phyloP scores from a whole-genome alignment of 2,329 filamentous ascomycete genomes.

The Aspergillus udagawae region DNA sequence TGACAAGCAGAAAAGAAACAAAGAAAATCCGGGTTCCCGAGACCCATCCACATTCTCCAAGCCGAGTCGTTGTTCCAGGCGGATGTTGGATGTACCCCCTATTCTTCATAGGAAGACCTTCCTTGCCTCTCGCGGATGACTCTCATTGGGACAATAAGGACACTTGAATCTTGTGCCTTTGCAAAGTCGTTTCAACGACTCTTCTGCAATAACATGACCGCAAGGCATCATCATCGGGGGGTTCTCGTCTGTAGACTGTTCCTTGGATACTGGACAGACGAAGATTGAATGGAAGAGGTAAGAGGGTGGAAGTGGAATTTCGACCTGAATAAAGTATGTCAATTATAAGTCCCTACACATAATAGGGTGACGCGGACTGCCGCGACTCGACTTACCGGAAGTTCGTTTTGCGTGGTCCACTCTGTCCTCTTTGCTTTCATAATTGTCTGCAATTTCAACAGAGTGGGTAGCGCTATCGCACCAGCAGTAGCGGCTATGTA shows the following conservation, averaged over 20 bases:
- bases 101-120: conserved; percentile 61
- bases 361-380: not conserved
- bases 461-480: conserved; percentile 80
- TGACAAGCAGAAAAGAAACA: not conserved
- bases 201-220: conserved; percentile 86
- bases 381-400: conserved; percentile 63
- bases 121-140: conserved; percentile 69
- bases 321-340: conserved; percentile 43
- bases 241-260: conserved; percentile 88
- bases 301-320: conserved; percentile 60
- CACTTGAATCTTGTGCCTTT: conserved; percentile 87
- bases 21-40: not conserved
- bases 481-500: conserved; percentile 92
- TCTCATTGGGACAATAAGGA: conserved; percentile 89
- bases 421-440: conserved; percentile 87
- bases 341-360: not conserved
- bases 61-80: not conserved
- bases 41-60: not conserved
- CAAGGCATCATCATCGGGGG: conserved; percentile 97
- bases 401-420: conserved; percentile 88
- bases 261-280: conserved; percentile 94
- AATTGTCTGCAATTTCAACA: conserved; percentile 83
- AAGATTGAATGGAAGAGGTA: conserved; percentile 92
- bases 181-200: conserved; percentile 73
- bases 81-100: not conserved